Base-by-base conservation (phyloP, 768 basidiomycete genomes). In the Lactarius pseudohatsudake region DNA sequence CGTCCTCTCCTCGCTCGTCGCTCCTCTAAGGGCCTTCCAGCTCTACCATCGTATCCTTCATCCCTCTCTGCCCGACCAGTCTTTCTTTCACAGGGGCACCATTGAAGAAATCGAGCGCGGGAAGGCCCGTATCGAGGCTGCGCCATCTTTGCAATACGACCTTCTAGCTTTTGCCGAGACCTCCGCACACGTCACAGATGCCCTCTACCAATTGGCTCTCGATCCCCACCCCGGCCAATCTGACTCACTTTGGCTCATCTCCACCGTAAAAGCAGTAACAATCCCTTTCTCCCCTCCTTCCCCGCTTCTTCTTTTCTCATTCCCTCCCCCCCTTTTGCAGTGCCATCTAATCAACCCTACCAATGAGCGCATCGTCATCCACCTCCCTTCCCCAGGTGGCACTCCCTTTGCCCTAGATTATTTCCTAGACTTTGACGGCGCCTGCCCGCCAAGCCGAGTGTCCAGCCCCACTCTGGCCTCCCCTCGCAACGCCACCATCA, bases 131-230 rank as follows among this genome's bases (percentile, higher is more conserved):
- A 75, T 85, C 71, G 64, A 77, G 47, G 77, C 79, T 13, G 77
- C 81, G 7, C 73, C 81, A n/a, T 76, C 80, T 4, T 73, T 84
- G 53, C 70, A 74, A 18, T 72, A 83, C 64, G 85, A 87, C 75
- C 75, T 88, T 40, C 75, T 68, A 53, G 71, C 79, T 13, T 83
- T 86, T 71, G 72, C 80, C 53, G 76, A 73, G 69, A 61, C 68
- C 64, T 59, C 72, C 36, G 78, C 76, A 56, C 72, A 79, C 26
- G 67, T 75, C 18, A 77, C 80, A 61, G 76, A 77, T 10, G 81
- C 84, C 18, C 76, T 88, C 63, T 92, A 92, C 75, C 91, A 93
- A 77, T 76, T 93, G 56, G 89, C 92, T 55, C 78, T 94, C 69
- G 77, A 79, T 67, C 80, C 72, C 64, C 79, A 84, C 59, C 82